A percentile compares a stretch with the other conserved stretches of the same genome.
These are phyloP conservation scores for Pestalotiopsis sp. DNA, from an alignment of 2,329 filamentous ascomycete genomes.

Conservation along the genomic window DNA sequence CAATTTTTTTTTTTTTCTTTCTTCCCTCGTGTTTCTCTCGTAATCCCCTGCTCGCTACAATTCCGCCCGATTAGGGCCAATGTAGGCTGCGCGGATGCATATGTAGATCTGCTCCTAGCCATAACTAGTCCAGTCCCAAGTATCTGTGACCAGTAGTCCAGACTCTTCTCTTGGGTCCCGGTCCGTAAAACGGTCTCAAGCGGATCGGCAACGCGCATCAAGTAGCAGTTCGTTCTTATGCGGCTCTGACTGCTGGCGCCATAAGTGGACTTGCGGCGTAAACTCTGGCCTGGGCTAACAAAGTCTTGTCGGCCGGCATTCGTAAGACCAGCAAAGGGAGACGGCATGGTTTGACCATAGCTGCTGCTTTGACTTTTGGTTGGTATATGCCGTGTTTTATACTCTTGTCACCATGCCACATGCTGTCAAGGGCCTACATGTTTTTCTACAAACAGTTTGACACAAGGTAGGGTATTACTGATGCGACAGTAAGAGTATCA, in stretches of 20 bases:
- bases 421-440: neutral
- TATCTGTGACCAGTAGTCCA: neutral
- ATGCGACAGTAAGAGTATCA: neutral
- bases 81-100: neutral
- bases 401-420: neutral
- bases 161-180: neutral
- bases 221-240: neutral
- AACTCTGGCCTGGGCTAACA: neutral
- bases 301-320: neutral
- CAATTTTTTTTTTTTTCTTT: neutral
- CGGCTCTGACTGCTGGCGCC: neutral
- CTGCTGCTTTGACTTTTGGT: neutral
- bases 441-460: neutral
- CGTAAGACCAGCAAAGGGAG: neutral
- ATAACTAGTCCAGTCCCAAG: neutral
- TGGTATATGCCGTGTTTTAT: neutral
- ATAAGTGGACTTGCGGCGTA: neutral
- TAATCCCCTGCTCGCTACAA: neutral
- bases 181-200: neutral
- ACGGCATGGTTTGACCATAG: neutral
- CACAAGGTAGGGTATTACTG: neutral
- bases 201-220: neutral
- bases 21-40: neutral
- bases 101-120: neutral
- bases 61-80: neutral